Evolutionary conservation across 495 filamentous ascomycete species (phyloP), one percentile per base, ranked within the genome.

Genomic region (Staphylotrichum tortipilum): DNA sequence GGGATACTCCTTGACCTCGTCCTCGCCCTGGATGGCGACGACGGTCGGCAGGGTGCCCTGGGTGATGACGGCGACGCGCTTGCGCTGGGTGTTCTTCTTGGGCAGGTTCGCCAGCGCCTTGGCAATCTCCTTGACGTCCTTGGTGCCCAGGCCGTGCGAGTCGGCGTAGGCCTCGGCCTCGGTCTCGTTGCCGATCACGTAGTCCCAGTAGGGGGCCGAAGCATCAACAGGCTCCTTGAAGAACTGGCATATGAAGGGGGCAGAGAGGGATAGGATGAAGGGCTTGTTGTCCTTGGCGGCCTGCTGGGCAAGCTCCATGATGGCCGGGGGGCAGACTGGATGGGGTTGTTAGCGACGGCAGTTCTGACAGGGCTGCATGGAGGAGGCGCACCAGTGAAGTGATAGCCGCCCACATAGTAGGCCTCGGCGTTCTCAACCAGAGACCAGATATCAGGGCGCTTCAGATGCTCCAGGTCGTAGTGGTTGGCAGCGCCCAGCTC

Each of bases 401-500:
- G 72, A 73, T 85, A 98, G 7, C 91, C 92, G 54, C 94, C 92
- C 51, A 99, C 81, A 55, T 90, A 99, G 80, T 83, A 96, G 57
- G 83, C 73, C 66, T 87, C 75, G 39, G 91, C 89, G 59, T 85
- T 79, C 80, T 96, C 81, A 43, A 91, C 94, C 7, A 92, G 78
- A 35, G 78, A 73, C 92, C 92, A 98, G 60, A 95, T 80, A 68
- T 95, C 78, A 40, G 88, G 85, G 64, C 80, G 79, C 80, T 95
- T 85, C 58, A 99, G 74, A 64, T 99, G 94, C 49, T 94, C 89
- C 43, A 95, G 67, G 73, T 92, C 88, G 73, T 99, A 97, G 73
- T 87, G 83, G 73, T 97, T 97, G 58, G 92, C 94, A 46, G 92
- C 92, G 52, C 82, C 94, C 35, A 99, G 82, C 65, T 99, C 88